Evolutionary conservation across 2,329 filamentous ascomycete species (phyloP), one percentile per base, ranked within the genome.

Genomic region (Mycosphaerella sp.): DNA sequence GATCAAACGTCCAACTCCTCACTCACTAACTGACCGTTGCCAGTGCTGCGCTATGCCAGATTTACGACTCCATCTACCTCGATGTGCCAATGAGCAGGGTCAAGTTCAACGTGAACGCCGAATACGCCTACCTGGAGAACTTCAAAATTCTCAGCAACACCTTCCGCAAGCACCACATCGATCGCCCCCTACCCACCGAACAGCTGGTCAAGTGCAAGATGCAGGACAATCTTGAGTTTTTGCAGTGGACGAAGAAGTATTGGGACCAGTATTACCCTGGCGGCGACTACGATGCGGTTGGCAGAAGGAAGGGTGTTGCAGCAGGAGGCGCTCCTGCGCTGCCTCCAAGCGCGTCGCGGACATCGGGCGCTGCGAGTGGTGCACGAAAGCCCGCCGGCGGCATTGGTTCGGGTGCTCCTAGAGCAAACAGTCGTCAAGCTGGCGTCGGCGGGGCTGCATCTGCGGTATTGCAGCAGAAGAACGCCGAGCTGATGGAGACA

Each of bases 171-270:
- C 90, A 97, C 73, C 77, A 83, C 59, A 80, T 98, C 75, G 90
- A 97, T 64, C 89, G 89, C 69, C 85, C 86, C 25, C 84, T 98
- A 63, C 89, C 89, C 53, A 89, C 97, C 68, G 83, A 95, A 71
- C 77, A 80, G 52, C 83, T 98, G 54, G 82, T 93, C 64, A 98
- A 97, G 73, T 98, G 93, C 79, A 96, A 95, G 78, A 98, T 98
- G 91, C 93, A 98, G 79, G 93, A 98, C 73, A 98, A 98, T 76
- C 86, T 98, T 64, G 93, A 97, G 69, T 98, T 98, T 71, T 78
- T 98, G 55, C 93, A 98, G 75, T 98, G 89, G 86, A 85, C 85
- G 53, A 98, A 98, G 80, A 79, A 80, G 62, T 96, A 89, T 76
- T 98, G 93, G 93, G 93, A 98, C 67, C 88, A 96, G 69, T 89